A percentile compares a stretch with the other conserved stretches of the same genome.
These are phyloP conservation scores for Cordyceps militaris DNA, from an alignment of 2,329 filamentous ascomycete genomes.

Conservation along the genomic window DNA sequence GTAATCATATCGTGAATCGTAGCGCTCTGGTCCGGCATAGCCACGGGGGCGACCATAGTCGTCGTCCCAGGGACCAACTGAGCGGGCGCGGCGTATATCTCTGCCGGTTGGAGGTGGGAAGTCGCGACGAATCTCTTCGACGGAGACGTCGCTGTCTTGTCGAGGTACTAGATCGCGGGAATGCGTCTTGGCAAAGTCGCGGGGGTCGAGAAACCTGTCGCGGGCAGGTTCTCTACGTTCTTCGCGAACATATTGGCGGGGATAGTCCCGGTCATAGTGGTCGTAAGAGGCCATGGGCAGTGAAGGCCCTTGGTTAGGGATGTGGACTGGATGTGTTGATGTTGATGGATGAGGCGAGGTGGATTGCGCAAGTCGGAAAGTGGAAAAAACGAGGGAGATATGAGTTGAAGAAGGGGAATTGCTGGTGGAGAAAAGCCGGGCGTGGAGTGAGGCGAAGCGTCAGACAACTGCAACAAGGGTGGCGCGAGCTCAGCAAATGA, in stretches of 20 bases:
- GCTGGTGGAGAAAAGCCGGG: slow-evolving; percentile 3
- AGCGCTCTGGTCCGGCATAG: slow-evolving; percentile 42
- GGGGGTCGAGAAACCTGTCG: slow-evolving; percentile 46
- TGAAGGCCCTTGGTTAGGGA: not conserved
- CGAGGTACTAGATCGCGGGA: slow-evolving; percentile 50
- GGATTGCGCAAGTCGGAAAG: not conserved
- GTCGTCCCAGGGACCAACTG: slow-evolving; percentile 55
- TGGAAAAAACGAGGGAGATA: slow-evolving; percentile 4
- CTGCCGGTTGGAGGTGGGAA: slow-evolving; percentile 63
- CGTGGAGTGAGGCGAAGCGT: slow-evolving; percentile 11
- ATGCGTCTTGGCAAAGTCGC: slow-evolving; percentile 41
- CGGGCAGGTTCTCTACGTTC: slow-evolving; percentile 46
- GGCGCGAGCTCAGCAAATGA: slow-evolving; percentile 5
- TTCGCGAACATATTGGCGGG: slow-evolving; percentile 47
- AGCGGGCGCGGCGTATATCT: slow-evolving; percentile 55
- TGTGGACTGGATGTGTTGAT: slow-evolving; percentile 26
- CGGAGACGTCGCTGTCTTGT: slow-evolving; percentile 65
- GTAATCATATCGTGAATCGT: slow-evolving; percentile 29
- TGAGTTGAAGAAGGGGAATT: slow-evolving; percentile 5
- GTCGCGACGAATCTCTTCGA: slow-evolving; percentile 79
- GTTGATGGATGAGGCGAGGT: not conserved
- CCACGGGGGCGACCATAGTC: slow-evolving; percentile 37
- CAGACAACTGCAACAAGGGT: slow-evolving; percentile 5
- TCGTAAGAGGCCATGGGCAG: slow-evolving; percentile 42
- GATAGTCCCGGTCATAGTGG: slow-evolving; percentile 44